These are phyloP conservation scores for Spergularia marina DNA, from an alignment of 148 eudicot species.

Conservation along the genomic window DNA sequence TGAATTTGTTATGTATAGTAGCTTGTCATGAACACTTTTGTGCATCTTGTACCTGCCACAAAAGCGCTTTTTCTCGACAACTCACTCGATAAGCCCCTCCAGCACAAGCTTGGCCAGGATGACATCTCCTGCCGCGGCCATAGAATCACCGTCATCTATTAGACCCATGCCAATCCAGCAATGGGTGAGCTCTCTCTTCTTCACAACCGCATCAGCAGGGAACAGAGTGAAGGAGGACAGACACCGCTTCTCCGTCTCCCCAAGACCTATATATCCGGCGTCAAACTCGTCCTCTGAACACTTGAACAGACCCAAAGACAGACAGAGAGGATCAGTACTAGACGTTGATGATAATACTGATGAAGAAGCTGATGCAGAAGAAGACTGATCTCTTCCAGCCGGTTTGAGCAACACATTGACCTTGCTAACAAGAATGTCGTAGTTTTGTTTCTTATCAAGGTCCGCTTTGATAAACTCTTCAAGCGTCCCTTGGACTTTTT, in stretches of 20 bases:
- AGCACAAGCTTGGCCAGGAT: neutral
- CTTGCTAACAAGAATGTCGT: neutral
- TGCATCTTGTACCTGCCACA: neutral
- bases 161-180: slow-evolving; percentile 18
- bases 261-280: neutral
- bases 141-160: neutral
- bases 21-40: neutral
- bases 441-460: neutral
- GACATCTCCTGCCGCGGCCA: neutral
- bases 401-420: neutral
- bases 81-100: neutral
- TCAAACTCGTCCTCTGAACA: neutral
- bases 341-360: too few species aligned
- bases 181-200: slow-evolving; percentile 14
- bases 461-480: neutral
- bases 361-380: too few species aligned
- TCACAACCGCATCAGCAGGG: neutral
- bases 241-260: neutral
- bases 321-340: too few species aligned
- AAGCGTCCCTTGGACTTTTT: neutral
- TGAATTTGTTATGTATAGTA: neutral
- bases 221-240: slow-evolving; percentile 1
- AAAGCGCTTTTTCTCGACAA: neutral
- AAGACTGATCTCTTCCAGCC: neutral
- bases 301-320: neutral